These are phyloP conservation scores for Alternaria sp. DNA, from an alignment of 2,329 filamentous ascomycete genomes.

Conservation along the genomic window DNA sequence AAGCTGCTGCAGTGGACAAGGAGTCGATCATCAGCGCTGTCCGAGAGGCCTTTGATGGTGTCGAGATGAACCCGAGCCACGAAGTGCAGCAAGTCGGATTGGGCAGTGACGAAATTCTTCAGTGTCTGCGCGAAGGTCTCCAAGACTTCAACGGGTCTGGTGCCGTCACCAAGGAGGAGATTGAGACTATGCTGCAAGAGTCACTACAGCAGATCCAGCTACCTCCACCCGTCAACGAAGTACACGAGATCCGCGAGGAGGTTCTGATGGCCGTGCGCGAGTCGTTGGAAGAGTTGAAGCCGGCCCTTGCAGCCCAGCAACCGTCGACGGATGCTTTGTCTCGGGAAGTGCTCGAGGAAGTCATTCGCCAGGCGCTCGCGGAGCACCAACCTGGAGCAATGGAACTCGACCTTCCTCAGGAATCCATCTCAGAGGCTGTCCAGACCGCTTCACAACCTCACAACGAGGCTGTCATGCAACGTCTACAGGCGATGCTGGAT, in stretches of 20 bases:
- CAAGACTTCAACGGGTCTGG: slow-evolving; percentile 69
- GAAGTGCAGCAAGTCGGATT: slow-evolving; percentile 88
- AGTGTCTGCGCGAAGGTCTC: slow-evolving; percentile 84
- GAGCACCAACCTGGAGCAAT: slow-evolving; percentile 52
- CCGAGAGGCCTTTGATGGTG: slow-evolving; percentile 85
- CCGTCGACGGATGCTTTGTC: slow-evolving; percentile 54
- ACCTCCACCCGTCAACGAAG: slow-evolving; percentile 72
- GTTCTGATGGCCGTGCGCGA: slow-evolving; percentile 83
- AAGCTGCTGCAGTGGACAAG: slow-evolving; percentile 57
- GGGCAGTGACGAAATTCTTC: slow-evolving; percentile 87
- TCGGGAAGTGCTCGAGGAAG: slow-evolving; percentile 62
- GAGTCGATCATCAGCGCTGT: slow-evolving; percentile 89
- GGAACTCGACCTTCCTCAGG: slow-evolving; percentile 55
- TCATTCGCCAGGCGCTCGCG: slow-evolving; percentile 64
- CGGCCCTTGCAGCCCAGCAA: slow-evolving; percentile 49
- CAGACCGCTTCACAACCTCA: slow-evolving; percentile 61
- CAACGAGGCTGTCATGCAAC: slow-evolving; percentile 65
- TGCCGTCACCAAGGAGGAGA: slow-evolving; percentile 79
- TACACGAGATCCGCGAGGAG: slow-evolving; percentile 77
- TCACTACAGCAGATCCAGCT: slow-evolving; percentile 81
- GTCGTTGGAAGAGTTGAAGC: slow-evolving; percentile 82
- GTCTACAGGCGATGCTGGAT: slow-evolving; percentile 64
- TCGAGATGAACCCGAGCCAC: slow-evolving; percentile 84
- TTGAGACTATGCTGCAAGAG: slow-evolving; percentile 84
- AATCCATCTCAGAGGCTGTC: slow-evolving; percentile 65